A percentile compares a stretch with the other conserved stretches of the same genome.
These are phyloP conservation scores for Fremontodendron californicum DNA, from an alignment of 345 rosid species.

Conservation along the genomic window DNA sequence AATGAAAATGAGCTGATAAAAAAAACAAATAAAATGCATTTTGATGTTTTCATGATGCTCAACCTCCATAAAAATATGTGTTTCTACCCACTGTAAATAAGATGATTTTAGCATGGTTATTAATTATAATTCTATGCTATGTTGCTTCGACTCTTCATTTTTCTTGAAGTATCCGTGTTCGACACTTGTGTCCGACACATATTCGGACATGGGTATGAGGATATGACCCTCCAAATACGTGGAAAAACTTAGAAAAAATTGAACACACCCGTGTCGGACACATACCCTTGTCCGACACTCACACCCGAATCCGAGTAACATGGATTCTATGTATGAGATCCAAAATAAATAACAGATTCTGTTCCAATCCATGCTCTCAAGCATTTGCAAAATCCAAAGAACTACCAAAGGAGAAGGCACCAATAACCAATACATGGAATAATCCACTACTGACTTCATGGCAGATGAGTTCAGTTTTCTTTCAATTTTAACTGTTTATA, in stretches of 20 bases:
- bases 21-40: background rate
- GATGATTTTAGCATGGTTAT: background rate
- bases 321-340: constrained; percentile 1
- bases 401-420: background rate
- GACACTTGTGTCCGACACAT: no score
- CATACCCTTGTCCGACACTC: no score
- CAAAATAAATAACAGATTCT: background rate
- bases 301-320: no score
- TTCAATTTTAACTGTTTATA: background rate
- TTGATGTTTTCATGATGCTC: background rate
- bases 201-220: no score
- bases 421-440: background rate
- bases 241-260: no score
- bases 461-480: background rate
- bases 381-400: constrained; percentile 3
- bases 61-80: background rate
- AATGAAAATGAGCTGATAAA: background rate
- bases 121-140: background rate
- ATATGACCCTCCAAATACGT: no score
- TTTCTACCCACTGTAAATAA: background rate
- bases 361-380: background rate
- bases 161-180: no score
- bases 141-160: no score
- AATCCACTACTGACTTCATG: background rate
- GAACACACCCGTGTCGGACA: no score